Evolutionary conservation across 2,329 filamentous ascomycete genomes (phyloP).

Genomic region (Colletotrichum phormii): DNA sequence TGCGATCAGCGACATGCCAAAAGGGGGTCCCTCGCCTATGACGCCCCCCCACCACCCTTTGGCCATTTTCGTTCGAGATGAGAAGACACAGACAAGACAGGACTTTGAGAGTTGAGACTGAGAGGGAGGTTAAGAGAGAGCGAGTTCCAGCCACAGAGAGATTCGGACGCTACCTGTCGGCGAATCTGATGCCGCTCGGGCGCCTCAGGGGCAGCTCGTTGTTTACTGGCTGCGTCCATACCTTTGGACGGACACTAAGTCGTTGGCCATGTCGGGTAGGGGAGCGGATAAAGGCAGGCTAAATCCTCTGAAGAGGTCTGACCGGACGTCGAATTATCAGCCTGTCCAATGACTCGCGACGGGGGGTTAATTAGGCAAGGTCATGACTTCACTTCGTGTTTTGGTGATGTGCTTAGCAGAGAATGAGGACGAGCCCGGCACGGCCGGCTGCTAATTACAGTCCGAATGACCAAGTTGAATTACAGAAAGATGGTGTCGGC

Average conservation of each 20-base stretch:
- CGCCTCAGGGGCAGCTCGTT: conserved; percentile 4
- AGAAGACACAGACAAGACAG: background rate
- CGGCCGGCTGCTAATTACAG: no score
- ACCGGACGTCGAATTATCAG: background rate
- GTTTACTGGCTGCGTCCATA: background rate
- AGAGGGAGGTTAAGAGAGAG: background rate
- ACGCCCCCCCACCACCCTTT: background rate
- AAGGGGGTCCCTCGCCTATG: background rate
- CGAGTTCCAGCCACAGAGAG: background rate
- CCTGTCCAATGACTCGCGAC: conserved; percentile 15
- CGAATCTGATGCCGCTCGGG: background rate
- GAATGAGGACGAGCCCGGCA: no score
- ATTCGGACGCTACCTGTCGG: background rate
- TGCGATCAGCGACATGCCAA: conserved; percentile 8
- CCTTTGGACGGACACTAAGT: background rate
- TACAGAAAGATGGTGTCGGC: background rate
- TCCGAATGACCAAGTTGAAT: background rate
- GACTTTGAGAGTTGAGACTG: background rate
- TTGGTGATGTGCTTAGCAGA: no score
- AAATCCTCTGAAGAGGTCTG: background rate
- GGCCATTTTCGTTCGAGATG: background rate
- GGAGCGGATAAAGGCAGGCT: conserved; percentile 1
- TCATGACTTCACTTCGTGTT: background rate
- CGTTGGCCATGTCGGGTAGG: background rate
- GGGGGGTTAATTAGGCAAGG: background rate